Evolutionary conservation across 805 yeast species (phyloP), one percentile per base, ranked within the genome.

Genomic region (Lipomyces yamadae): DNA sequence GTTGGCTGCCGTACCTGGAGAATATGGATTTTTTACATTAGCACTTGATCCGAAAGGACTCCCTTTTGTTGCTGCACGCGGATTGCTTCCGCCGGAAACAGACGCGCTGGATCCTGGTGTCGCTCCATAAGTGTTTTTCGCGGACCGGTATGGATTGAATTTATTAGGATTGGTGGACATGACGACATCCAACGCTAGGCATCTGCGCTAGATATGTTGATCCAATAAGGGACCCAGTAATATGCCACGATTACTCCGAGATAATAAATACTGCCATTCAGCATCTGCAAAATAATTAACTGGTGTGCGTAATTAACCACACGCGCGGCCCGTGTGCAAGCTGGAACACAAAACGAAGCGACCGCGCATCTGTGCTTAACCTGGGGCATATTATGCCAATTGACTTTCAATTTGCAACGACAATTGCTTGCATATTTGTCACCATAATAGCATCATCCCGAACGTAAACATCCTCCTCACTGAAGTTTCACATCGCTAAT

Each of bases 11-110:
- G 7, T 37, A 37, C 48, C 42, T 8, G 54, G n/a, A 3, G 8
- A 57, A 58, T 45, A 58, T 4, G 63, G 63, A 45, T 33, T 62
- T 5, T 29, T 42, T 7, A 48, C 11, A 13, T 39, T 52, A 2
- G 55, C n/a, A 52, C 34, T 32, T 52, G 55, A 32, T 29, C 34
- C 34, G 29, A 29, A 24, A 52, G 34, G 32, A 52, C 15, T 32
- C 32, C 34, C 34, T 52, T 29, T 32, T 11, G 33, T 6, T 24
- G 55, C 55, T 11, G 34, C 32, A 52, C 29, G 29, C 55, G 33
- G 55, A 52, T 52, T 52, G 13, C 10, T 32, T 32, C 18, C 48
- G 48, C 24, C n/a, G 48, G 48, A 42, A 24, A 7, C 48, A 42
- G 48, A 42, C 6, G n/a, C 55, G 24, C 55, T 52, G n/a, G 37